These are phyloP conservation scores for Acer campestre DNA, from an alignment of 345 rosid species.

Conservation along the genomic window DNA sequence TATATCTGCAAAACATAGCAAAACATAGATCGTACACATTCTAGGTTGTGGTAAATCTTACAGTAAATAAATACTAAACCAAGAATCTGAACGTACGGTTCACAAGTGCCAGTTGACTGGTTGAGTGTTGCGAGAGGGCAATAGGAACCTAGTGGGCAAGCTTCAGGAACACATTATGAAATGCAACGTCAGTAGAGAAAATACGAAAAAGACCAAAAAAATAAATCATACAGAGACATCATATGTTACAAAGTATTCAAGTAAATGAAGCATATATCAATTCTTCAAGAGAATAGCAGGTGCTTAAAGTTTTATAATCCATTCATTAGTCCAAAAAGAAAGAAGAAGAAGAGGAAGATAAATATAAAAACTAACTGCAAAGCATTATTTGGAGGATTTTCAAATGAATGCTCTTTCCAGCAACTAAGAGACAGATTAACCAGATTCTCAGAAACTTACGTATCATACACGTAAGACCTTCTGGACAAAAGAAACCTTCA, in stretches of 20 bases:
- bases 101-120: slow-evolving; percentile 50
- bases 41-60: neutral
- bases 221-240: neutral
- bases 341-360: neutral
- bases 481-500: slow-evolving; percentile 92
- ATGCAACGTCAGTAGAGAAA: neutral
- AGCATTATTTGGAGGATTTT: slow-evolving; percentile 7
- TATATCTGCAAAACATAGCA: slow-evolving; percentile 54
- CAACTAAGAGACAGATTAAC: neutral
- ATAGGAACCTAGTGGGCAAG: slow-evolving; percentile 71
- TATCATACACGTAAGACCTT: slow-evolving; percentile 93
- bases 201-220: neutral
- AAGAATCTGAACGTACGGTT: slow-evolving; percentile 56
- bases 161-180: slow-evolving; percentile 37
- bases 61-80: slow-evolving; percentile 4
- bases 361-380: neutral
- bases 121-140: slow-evolving; percentile 65
- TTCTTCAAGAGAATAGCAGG: neutral
- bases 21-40: slow-evolving; percentile 1
- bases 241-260: neutral
- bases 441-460: slow-evolving; percentile 52
- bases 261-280: slow-evolving; percentile 5
- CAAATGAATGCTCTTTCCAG: neutral
- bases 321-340: neutral
- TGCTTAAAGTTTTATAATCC: neutral